Evolutionary conservation across 2,329 filamentous ascomycete species (phyloP).

Genomic region (Neurospora sp.): DNA sequence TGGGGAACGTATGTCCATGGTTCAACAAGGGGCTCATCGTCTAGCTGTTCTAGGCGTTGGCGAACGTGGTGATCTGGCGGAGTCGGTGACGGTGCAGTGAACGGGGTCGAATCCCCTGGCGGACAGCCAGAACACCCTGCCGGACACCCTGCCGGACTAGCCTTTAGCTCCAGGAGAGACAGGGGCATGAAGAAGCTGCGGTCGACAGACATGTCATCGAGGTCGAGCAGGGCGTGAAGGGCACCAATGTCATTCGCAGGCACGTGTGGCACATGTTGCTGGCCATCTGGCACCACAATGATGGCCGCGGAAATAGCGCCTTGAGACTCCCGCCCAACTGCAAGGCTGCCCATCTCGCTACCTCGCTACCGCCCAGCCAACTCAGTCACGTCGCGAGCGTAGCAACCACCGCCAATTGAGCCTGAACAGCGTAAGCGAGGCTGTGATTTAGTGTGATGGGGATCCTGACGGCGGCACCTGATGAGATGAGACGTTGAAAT

Average conservation of each 20-base stretch:
- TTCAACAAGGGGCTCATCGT: not conserved
- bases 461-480: not conserved
- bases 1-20: not conserved
- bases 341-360: slow-evolving; percentile 19
- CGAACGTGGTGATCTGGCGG: not conserved
- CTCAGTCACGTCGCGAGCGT: not conserved
- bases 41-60: not conserved
- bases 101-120: not conserved
- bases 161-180: not conserved
- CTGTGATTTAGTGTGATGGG: not conserved
- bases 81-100: not conserved
- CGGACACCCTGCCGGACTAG: not conserved
- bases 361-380: not conserved
- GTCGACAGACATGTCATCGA: slow-evolving; percentile 6
- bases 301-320: slow-evolving; percentile 11
- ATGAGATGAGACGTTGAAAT: not conserved
- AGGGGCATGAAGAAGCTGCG: slow-evolving; percentile 6
- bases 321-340: slow-evolving; percentile 7
- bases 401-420: not conserved
- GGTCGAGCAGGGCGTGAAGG: slow-evolving; percentile 9
- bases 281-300: not conserved
- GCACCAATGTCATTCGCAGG: slow-evolving; percentile 7
- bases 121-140: not conserved
- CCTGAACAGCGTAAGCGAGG: not conserved
- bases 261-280: slow-evolving; percentile 1